Evolutionary conservation across 805 yeast species (phyloP).

Genomic region (Torulaspora indica): DNA sequence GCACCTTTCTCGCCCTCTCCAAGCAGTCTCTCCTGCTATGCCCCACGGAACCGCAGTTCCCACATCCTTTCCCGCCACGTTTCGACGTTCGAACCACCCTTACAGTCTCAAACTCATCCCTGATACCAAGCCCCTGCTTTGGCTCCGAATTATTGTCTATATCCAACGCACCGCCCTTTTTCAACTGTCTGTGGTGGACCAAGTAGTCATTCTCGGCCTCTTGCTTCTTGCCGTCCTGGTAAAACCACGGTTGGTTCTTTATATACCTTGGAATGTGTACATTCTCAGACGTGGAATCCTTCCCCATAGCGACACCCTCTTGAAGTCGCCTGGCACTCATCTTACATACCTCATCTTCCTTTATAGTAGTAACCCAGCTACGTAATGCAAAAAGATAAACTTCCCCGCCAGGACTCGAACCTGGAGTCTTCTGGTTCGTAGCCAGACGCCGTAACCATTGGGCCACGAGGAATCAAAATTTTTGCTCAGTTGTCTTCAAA

Average conservation of each 20-base stretch:
- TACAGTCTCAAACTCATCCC: conserved; percentile 39
- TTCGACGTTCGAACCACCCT: conserved; percentile 10
- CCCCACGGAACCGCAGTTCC: conserved; percentile 53
- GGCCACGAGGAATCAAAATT: conserved; percentile 61
- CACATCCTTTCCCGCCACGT: conserved; percentile 41
- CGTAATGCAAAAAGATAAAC: conserved; percentile 20
- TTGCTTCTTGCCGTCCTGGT: conserved; percentile 20
- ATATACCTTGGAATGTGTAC: conserved; percentile 33
- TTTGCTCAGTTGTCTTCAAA: background rate
- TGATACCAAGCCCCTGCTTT: conserved; percentile 52
- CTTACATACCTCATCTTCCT: background rate
- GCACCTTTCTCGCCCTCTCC: conserved; percentile 47
- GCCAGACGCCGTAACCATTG: conserved; percentile 75
- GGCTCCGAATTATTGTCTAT: conserved; percentile 47
- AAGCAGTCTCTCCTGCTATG: conserved; percentile 54
- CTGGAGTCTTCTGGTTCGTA: conserved; percentile 54
- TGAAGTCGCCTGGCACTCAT: background rate
- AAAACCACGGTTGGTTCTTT: conserved; percentile 35
- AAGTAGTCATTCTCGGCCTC: conserved; percentile 41
- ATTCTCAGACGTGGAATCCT: conserved; percentile 11
- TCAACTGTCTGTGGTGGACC: conserved; percentile 49
- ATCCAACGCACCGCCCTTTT: conserved; percentile 37
- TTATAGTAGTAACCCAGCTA: background rate
- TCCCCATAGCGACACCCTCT: background rate
- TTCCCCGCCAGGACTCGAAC: conserved; percentile 54